A percentile compares a stretch with the other conserved stretches of the same genome.
These are phyloP conservation scores for Filobasidium wieringae DNA, from an alignment of 768 basidiomycete genomes.

Conservation along the genomic window DNA sequence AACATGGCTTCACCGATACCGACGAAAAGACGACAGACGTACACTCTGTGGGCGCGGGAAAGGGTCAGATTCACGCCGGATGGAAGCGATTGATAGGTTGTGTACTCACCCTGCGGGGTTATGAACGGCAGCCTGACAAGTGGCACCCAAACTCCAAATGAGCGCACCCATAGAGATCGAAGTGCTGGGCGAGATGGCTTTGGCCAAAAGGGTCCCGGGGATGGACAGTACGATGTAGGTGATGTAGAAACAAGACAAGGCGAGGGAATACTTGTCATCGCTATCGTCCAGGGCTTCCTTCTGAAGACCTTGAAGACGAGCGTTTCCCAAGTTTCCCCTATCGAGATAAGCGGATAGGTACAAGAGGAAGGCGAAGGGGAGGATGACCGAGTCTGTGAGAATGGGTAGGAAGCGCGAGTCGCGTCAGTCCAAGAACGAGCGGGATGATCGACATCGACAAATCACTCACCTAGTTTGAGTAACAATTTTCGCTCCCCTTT, in stretches of 20 bases:
- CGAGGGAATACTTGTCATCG: slow-evolving; percentile 37
- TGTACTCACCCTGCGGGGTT: slow-evolving; percentile 29
- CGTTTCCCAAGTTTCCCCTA: slow-evolving; percentile 36
- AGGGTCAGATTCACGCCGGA: neutral
- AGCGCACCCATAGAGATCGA: slow-evolving; percentile 39
- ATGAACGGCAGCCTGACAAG: slow-evolving; percentile 34
- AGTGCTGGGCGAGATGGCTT: slow-evolving; percentile 34
- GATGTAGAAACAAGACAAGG: slow-evolving; percentile 3
- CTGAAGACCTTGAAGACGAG: slow-evolving; percentile 30
- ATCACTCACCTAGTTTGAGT: slow-evolving; percentile 28
- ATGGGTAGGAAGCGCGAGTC: too few species aligned
- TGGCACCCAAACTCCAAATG: slow-evolving; percentile 40
- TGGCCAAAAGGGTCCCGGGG: slow-evolving; percentile 41
- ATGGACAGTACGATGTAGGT: slow-evolving; percentile 35
- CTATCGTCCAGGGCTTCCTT: slow-evolving; percentile 26
- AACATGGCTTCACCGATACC: slow-evolving; percentile 33
- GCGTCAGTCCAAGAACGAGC: neutral
- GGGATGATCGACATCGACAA: neutral
- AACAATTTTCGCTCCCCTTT: slow-evolving; percentile 28
- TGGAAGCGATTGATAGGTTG: neutral
- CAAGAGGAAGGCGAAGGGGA: slow-evolving; percentile 40
- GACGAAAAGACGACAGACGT: slow-evolving; percentile 39
- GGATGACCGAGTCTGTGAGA: slow-evolving; percentile 32
- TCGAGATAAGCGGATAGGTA: slow-evolving; percentile 42
- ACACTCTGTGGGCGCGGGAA: slow-evolving; percentile 17